A percentile compares a stretch with the other conserved stretches of the same genome.
Conservation (phyloP, 2,329 filamentous ascomycete genomes). For the Camillea tinctor region DNA sequence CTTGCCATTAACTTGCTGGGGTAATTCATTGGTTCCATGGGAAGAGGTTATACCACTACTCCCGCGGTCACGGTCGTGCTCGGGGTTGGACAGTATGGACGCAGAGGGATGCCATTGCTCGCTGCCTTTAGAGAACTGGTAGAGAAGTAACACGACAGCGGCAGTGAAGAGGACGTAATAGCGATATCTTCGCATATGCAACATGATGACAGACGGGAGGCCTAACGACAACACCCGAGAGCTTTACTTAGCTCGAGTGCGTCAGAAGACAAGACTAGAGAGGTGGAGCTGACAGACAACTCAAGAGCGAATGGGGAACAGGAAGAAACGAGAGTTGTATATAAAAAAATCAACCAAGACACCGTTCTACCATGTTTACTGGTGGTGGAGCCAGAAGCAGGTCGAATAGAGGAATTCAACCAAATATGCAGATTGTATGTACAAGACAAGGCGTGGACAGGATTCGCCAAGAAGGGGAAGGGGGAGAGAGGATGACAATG, state of each 20-base stretch:
- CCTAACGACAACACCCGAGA: background rate
- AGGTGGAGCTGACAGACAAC: background rate
- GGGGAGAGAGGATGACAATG: too few species aligned
- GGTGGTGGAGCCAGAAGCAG: background rate
- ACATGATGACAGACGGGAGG: conserved; percentile 19
- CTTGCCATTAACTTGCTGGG: conserved; percentile 17
- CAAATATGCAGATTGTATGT: too few species aligned
- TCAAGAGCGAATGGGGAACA: background rate
- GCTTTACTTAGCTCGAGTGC: background rate
- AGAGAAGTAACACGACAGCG: conserved; percentile 27
- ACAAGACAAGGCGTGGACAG: too few species aligned
- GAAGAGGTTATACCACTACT: conserved; percentile 8
- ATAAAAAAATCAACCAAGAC: conserved; percentile 10
- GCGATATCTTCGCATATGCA: conserved; percentile 30
- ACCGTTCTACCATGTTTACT: conserved; percentile 18
- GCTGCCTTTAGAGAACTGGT: conserved; percentile 23
- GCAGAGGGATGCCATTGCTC: conserved; percentile 28
- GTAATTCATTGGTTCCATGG: conserved; percentile 14
- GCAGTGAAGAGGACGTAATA: conserved; percentile 30
- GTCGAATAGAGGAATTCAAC: too few species aligned
- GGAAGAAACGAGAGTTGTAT: background rate
- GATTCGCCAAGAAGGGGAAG: too few species aligned
- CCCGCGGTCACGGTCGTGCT: conserved; percentile 6
- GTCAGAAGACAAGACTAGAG: background rate
- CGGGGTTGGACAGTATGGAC: conserved; percentile 15